phyloP scores from a whole-genome alignment of 768 basidiomycete species.

The Calocybe cyanea region DNA sequence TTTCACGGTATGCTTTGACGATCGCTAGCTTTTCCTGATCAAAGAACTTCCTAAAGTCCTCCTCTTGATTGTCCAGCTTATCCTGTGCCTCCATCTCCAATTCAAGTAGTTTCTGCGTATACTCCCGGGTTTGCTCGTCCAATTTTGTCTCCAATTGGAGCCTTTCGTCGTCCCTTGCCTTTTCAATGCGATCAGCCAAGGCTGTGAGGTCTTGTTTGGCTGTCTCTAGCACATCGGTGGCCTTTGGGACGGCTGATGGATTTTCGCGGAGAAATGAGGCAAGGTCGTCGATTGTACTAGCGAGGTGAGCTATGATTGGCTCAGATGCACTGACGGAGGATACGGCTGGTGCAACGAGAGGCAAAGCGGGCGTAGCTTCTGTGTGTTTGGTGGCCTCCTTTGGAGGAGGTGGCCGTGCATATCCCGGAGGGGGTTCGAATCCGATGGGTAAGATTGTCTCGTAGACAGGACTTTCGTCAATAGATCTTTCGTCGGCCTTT shows the following conservation, averaged over 20 bases:
- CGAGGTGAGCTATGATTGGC: conserved; percentile 91
- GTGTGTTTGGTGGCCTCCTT: conserved; percentile 22
- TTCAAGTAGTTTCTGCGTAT: conserved; percentile 74
- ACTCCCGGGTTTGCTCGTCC: conserved; percentile 83
- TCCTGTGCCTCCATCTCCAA: conserved; percentile 84
- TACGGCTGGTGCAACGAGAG: conserved; percentile 79
- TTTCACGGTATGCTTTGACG: conserved; percentile 77
- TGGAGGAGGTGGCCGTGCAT: conserved; percentile 54
- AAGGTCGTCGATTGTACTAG: conserved; percentile 88
- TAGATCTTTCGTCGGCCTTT: conserved; percentile 4
- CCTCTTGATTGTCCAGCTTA: conserved; percentile 80
- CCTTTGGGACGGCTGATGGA: conserved; percentile 62
- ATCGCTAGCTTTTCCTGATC: conserved; percentile 73
- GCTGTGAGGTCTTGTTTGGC: conserved; percentile 80
- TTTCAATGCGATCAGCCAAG: conserved; percentile 73
- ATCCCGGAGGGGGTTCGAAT: conserved; percentile 92
- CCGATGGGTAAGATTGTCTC: conserved; percentile 80
- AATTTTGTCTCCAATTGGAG: conserved; percentile 56
- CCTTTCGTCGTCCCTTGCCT: conserved; percentile 77
- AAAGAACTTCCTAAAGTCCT: conserved; percentile 78
- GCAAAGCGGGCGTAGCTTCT: conserved; percentile 30
- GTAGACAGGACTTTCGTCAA: conserved; percentile 48
- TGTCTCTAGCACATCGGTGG: conserved; percentile 68
- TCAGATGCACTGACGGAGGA: conserved; percentile 70
- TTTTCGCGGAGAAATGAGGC: conserved; percentile 78